phyloP scores from a whole-genome alignment of 352 stramenopile genomes.

The Phytopythium montanum region DNA sequence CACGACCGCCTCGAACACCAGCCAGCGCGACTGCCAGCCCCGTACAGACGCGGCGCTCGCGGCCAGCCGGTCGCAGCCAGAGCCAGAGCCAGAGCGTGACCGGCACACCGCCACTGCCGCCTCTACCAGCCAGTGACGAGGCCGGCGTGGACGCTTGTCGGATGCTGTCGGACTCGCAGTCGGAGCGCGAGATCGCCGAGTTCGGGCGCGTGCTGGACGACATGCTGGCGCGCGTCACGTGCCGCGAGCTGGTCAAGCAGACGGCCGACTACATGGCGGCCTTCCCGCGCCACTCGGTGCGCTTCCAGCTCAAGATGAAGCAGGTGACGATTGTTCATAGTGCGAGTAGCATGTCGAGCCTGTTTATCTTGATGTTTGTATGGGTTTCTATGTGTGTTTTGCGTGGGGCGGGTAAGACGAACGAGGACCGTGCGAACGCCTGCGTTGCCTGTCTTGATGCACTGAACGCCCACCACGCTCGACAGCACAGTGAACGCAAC shows the following conservation, averaged over 20 bases:
- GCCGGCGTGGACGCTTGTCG: slow-evolving; percentile 7
- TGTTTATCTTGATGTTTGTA: not conserved
- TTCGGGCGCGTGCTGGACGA: slow-evolving; percentile 72
- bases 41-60: slow-evolving; percentile 10
- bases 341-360: too few relatives aligned
- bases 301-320: slow-evolving; percentile 88
- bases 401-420: not conserved
- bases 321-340: slow-evolving; percentile 69
- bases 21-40: slow-evolving; percentile 2
- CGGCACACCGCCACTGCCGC: slow-evolving; percentile 10
- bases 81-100: slow-evolving; percentile 9
- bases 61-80: not conserved
- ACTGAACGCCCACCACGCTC: not conserved
- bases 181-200: slow-evolving; percentile 70
- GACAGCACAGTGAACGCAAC: not conserved
- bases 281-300: slow-evolving; percentile 66
- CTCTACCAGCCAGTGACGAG: not conserved
- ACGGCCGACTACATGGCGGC: slow-evolving; percentile 72
- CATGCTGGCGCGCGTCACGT: slow-evolving; percentile 64
- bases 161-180: slow-evolving; percentile 62
- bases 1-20: not conserved
- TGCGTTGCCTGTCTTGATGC: slow-evolving; percentile 2
- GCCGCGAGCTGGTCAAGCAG: slow-evolving; percentile 66
- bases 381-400: not conserved
- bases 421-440: not conserved